Percentiles rank a stretch among this genome's conserved stretches.
These are phyloP conservation scores for Penicillium macrosclerotiorum DNA, from an alignment of 495 filamentous ascomycete species.

Conservation along the genomic window DNA sequence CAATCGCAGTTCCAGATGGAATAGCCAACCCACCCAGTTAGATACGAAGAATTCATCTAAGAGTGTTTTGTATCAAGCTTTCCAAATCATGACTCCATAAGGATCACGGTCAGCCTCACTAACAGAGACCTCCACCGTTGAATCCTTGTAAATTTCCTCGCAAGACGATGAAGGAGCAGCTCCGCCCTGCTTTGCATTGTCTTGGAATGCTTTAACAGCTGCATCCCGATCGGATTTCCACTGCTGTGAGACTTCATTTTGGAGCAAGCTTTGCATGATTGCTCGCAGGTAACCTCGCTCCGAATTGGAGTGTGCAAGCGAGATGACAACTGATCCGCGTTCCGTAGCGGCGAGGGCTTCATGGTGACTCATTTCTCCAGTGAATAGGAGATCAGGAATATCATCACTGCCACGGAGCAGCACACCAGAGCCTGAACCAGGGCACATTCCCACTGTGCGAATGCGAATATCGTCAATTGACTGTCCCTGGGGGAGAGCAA, in stretches of 20 bases:
- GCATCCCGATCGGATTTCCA: conserved; percentile 48
- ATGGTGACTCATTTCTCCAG: conserved; percentile 92
- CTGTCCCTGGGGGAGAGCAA: conserved; percentile 63
- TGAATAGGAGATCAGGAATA: conserved; percentile 75
- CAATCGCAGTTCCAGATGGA: no score
- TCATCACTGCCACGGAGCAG: conserved; percentile 59
- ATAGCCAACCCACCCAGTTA: no score
- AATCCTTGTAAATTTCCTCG: conserved; percentile 48
- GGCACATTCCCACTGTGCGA: conserved; percentile 67
- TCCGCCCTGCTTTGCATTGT: conserved; percentile 23
- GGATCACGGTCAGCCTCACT: conserved; percentile 81
- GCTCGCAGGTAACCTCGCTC: conserved; percentile 76
- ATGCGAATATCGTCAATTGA: conserved; percentile 55
- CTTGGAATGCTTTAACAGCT: conserved; percentile 28
- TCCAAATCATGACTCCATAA: conserved; percentile 62
- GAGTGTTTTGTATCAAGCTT: conserved; percentile 6
- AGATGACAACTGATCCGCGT: conserved; percentile 80
- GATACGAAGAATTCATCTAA: background rate
- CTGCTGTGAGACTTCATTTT: conserved; percentile 50
- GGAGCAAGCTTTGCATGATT: conserved; percentile 65
- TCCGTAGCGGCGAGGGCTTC: conserved; percentile 83
- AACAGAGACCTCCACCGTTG: conserved; percentile 60
- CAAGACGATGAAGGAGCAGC: conserved; percentile 28
- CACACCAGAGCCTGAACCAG: conserved; percentile 75
- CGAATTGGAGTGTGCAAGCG: conserved; percentile 87